Evolutionary conservation across 2,329 filamentous ascomycete species (phyloP), one percentile per base, ranked within the genome.

Genomic region (Stenocarpella maydis): DNA sequence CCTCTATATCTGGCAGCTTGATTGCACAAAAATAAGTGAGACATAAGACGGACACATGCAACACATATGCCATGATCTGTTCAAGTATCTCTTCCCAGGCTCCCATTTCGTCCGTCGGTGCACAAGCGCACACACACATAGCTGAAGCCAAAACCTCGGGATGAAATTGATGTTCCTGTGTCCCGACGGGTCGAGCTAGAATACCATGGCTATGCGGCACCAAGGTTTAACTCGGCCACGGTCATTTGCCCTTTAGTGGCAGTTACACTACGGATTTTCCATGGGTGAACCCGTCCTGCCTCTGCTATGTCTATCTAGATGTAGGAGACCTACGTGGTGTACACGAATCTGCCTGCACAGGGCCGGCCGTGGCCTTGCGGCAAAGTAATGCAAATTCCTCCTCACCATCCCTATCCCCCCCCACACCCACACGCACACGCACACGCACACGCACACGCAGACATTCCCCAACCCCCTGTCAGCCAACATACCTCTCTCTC

Each of bases 141-240:
- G 49, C 37, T 49, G 43, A 63, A 45, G 26, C 41, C 41, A 58
- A 10, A 43, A 37, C 41, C 41, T 63, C 26, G 58, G 58, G 58
- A 63, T 49, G 43, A 63, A 49, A 37, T 41, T 26, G 58, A 37
- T 63, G n/a, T n/a, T n/a, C n/a, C 58, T 45, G 58, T 63, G 43
- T 49, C 58, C 58, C 28, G 58, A 63, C 49, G 58, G 58, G 58
- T 63, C 58, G 49, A 63, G 49, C 43, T 63, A 63, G 58, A 63
- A 63, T 63, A 63, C 41, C 49, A 63, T 63, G 58, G 58, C 28
- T 63, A 63, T 43, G 26, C n/a, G 19, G 26, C 58, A 26, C 58
- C 58, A 45, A 37, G 58, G 58, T 31, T 63, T 63, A 43, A 49
- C 58, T 63, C 58, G 58, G 58, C 37, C n/a, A n/a, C n/a, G n/a